A percentile compares a stretch with the other conserved stretches of the same genome.
Conservation (phyloP, 257 asterid genomes). For the Lantana camara region DNA sequence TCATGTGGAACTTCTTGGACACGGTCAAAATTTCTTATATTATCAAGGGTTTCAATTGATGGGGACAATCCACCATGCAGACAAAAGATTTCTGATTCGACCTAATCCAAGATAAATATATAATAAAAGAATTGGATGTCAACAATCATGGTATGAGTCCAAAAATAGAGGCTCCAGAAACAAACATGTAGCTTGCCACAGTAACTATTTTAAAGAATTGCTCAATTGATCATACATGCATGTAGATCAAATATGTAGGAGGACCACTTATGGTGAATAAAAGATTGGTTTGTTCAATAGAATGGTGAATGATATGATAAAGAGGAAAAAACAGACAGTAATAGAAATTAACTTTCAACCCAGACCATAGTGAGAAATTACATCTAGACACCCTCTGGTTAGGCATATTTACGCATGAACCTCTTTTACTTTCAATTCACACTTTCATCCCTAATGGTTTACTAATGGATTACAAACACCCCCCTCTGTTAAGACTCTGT, state of each 20-base stretch:
- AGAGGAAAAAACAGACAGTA: neutral
- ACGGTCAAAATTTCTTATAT: constrained; percentile 75
- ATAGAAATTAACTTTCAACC: neutral
- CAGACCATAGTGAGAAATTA: constrained; percentile 4
- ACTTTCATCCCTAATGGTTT: too few species aligned
- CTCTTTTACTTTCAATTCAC: too few species aligned
- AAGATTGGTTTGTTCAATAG: neutral
- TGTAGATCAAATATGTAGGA: neutral
- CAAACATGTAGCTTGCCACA: constrained; percentile 7
- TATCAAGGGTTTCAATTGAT: constrained; percentile 78
- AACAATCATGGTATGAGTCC: neutral
- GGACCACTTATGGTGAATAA: neutral
- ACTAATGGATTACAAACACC: too few species aligned
- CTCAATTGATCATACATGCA: neutral
- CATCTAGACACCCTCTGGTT: too few species aligned
- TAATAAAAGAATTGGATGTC: constrained; percentile 18
- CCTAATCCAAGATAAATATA: constrained; percentile 40
- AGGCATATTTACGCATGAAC: too few species aligned
- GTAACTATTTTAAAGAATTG: neutral
- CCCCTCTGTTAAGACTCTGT: too few species aligned
- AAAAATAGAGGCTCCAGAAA: constrained; percentile 16
- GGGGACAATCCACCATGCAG: constrained; percentile 89
- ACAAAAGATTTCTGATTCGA: constrained; percentile 84
- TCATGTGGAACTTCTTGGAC: constrained; percentile 93
- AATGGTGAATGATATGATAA: neutral